Conservation (phyloP, 805 yeast genomes). For the Candida palmyrensis region DNA sequence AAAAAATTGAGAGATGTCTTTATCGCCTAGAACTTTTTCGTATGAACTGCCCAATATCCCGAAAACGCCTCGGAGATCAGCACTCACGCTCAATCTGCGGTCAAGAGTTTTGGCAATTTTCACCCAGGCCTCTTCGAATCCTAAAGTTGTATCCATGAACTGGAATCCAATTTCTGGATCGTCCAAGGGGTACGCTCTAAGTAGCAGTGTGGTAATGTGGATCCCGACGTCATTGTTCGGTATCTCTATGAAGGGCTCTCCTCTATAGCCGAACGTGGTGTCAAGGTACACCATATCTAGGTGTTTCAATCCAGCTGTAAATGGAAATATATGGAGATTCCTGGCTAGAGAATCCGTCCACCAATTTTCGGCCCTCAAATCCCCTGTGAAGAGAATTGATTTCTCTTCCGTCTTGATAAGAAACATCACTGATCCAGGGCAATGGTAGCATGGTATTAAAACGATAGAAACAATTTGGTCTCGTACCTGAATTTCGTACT, state of each 20-base stretch:
- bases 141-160: constrained; percentile 37
- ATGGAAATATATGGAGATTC: constrained; percentile 41
- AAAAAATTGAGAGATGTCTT: background rate
- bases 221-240: constrained; percentile 40
- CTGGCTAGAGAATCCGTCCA: constrained; percentile 35
- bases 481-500: constrained; percentile 14
- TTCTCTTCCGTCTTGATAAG: constrained; percentile 30
- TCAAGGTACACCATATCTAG: constrained; percentile 49
- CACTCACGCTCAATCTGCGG: constrained; percentile 10
- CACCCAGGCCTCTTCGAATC: constrained; percentile 53
- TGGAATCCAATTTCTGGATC: constrained; percentile 34
- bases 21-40: background rate
- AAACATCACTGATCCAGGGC: constrained; percentile 57
- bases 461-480: constrained; percentile 27
- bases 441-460: constrained; percentile 48
- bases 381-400: constrained; percentile 51
- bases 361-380: constrained; percentile 51
- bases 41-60: constrained; percentile 1
- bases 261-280: constrained; percentile 47
- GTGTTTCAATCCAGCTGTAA: constrained; percentile 20
- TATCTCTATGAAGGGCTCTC: constrained; percentile 45
- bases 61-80: constrained; percentile 5
- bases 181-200: constrained; percentile 39
- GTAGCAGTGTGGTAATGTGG: constrained; percentile 19
- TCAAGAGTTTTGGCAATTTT: constrained; percentile 21